Conservation (phyloP, 345 rosid genomes). For the Aquilaria yunnanensis region DNA sequence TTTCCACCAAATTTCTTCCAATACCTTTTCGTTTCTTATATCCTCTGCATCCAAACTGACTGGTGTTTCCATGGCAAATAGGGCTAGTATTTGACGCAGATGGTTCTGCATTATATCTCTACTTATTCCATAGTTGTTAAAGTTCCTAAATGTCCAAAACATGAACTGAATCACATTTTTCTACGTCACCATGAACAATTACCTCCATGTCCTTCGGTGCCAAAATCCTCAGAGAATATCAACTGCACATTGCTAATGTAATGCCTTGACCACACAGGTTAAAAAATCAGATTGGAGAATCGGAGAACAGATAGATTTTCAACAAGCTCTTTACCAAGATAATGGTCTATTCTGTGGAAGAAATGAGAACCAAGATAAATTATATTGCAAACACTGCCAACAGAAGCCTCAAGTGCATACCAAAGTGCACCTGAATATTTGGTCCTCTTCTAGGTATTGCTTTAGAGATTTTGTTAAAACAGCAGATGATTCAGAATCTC, state of each 20-base stretch:
- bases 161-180: background rate
- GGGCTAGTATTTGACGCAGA: conserved; percentile 94
- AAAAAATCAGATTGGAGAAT: conserved; percentile 96
- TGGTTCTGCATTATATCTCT: conserved; percentile 99
- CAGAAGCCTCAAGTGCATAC: too few relatives aligned
- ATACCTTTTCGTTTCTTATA: conserved; percentile 91
- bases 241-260: conserved; percentile 89
- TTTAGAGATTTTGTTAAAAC: conserved; percentile 82
- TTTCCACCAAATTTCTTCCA: too few relatives aligned
- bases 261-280: conserved; percentile 95
- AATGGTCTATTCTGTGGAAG: conserved; percentile 85
- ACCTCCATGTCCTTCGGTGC: conserved; percentile 99
- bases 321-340: conserved; percentile 95
- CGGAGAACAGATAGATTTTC: conserved; percentile 96
- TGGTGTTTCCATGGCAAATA: conserved; percentile 99
- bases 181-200: background rate
- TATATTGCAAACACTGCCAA: background rate
- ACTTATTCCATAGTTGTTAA: conserved; percentile 87
- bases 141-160: conserved; percentile 46
- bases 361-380: too few relatives aligned
- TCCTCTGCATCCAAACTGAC: conserved; percentile 99
- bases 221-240: conserved; percentile 95
- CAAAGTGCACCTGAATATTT: conserved; percentile 67
- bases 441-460: conserved; percentile 82
- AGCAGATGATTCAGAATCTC: conserved; percentile 95